phyloP scores from a whole-genome alignment of 306 rosid species.

The Lagenaria siceraria region DNA sequence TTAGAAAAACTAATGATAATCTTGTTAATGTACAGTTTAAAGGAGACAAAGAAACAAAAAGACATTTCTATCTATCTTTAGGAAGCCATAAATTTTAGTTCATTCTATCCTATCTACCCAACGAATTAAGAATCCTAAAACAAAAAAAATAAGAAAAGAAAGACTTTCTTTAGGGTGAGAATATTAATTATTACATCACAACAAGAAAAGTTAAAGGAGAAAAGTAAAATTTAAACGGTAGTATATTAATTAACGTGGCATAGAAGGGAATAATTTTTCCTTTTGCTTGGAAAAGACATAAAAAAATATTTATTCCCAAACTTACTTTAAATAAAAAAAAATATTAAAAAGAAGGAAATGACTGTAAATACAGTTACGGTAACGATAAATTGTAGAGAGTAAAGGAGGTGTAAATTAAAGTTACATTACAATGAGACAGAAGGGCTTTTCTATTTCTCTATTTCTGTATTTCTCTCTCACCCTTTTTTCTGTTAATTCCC shows the following conservation, averaged over 20 bases:
- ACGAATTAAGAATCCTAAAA: no score
- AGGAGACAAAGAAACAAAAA: no score
- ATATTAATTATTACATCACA: background rate
- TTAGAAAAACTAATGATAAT: no score
- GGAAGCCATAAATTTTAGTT: no score
- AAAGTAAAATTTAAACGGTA: background rate
- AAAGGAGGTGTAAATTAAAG: background rate
- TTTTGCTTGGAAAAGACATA: background rate
- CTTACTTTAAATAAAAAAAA: background rate
- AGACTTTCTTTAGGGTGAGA: background rate
- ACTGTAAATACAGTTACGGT: background rate
- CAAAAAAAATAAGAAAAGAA: no score
- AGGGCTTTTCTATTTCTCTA: background rate
- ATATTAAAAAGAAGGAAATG: background rate
- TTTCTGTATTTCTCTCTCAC: background rate
- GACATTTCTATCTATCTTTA: no score
- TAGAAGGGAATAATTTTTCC: background rate
- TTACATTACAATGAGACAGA: background rate
- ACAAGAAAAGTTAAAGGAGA: background rate
- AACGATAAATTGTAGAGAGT: background rate
- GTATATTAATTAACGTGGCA: background rate
- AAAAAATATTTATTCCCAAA: background rate
- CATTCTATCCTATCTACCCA: no score
- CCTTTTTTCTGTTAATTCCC: conserved; percentile 3
- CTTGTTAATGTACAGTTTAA: no score